Percentiles rank a stretch among this genome's conserved stretches.
Evolutionary conservation across 805 yeast species (phyloP).

Genomic region (Starmerella apis): DNA sequence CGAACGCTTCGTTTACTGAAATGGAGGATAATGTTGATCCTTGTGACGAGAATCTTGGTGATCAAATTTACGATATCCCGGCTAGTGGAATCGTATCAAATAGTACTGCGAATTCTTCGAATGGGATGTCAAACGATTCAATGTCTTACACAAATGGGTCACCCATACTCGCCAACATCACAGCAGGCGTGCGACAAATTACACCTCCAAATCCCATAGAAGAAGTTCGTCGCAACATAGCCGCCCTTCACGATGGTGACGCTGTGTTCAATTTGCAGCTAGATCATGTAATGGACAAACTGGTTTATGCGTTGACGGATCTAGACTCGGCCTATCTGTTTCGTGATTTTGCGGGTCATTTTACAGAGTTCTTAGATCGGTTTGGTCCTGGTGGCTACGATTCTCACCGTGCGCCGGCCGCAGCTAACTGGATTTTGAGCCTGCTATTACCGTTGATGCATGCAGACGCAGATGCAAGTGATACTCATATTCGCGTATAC

Average conservation of each 20-base stretch:
- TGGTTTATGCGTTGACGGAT: conserved; percentile 16
- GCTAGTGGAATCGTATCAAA: no score
- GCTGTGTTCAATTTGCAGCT: conserved; percentile 12
- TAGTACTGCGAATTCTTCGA: no score
- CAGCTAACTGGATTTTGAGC: conserved; percentile 16
- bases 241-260: conserved; percentile 12
- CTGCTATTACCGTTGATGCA: conserved; percentile 19
- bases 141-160: no score
- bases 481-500: conserved; percentile 5
- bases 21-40: not conserved
- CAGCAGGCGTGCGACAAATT: not conserved
- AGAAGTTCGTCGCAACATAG: conserved; percentile 1
- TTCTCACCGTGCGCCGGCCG: conserved; percentile 13
- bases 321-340: conserved; percentile 18
- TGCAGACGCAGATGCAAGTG: conserved; percentile 3
- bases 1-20: not conserved
- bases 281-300: conserved; percentile 11
- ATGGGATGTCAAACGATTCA: no score
- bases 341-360: conserved; percentile 24
- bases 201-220: conserved; percentile 3
- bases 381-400: conserved; percentile 18
- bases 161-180: no score
- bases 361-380: conserved; percentile 16
- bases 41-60: no score
- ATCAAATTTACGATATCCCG: no score